phyloP scores from a whole-genome alignment of 768 basidiomycete genomes.

The Trametopsis cervina region DNA sequence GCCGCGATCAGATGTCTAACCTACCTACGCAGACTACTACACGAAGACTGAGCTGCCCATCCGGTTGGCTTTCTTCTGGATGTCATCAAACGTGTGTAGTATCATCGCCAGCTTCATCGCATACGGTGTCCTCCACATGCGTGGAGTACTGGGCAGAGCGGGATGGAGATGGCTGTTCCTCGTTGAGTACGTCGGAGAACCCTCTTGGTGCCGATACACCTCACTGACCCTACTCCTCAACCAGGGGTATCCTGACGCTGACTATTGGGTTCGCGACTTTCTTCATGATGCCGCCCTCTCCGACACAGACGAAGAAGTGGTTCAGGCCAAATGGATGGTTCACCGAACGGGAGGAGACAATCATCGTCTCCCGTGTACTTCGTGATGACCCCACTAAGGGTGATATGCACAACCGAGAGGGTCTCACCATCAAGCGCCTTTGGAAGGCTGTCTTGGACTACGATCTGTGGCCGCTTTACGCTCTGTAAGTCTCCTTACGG shows the following conservation, averaged over 20 bases:
- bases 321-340: conserved; percentile 58
- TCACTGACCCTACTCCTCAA: conserved; percentile 46
- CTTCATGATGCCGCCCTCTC: conserved; percentile 50
- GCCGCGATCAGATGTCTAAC: not conserved
- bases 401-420: conserved; percentile 69
- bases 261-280: conserved; percentile 40
- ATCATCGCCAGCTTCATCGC: conserved; percentile 43
- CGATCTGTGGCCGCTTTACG: conserved; percentile 62
- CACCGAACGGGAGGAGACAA: conserved; percentile 42
- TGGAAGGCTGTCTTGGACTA: conserved; percentile 54
- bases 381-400: conserved; percentile 29
- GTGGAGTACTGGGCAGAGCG: conserved; percentile 43
- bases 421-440: conserved; percentile 39
- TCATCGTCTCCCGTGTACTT: conserved; percentile 49
- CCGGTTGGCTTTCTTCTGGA: conserved; percentile 16
- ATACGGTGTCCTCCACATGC: conserved; percentile 53
- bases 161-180: conserved; percentile 61
- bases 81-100: conserved; percentile 9
- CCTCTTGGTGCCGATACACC: conserved; percentile 27
- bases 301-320: conserved; percentile 51
- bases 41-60: conserved; percentile 37
- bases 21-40: conserved; percentile 35
- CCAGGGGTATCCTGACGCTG: conserved; percentile 42
- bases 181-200: conserved; percentile 40
- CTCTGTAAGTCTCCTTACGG: conserved; percentile 28